phyloP scores from a whole-genome alignment of 2,329 filamentous ascomycete genomes.

The Clonostachys byssicola region DNA sequence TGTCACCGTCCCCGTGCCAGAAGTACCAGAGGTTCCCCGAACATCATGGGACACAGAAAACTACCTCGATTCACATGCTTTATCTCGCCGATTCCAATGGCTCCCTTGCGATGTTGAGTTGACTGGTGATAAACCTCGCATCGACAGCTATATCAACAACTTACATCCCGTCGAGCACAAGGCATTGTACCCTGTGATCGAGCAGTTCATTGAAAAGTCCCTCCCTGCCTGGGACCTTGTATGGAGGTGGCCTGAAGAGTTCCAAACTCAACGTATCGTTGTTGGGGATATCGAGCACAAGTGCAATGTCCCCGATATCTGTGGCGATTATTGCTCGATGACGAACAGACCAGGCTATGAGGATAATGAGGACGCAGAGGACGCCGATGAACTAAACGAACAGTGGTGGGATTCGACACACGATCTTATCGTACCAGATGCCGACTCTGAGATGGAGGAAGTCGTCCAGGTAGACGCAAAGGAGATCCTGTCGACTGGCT shows the following conservation, averaged over 20 bases:
- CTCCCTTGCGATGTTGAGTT: slow-evolving; percentile 26
- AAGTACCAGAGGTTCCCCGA: background rate
- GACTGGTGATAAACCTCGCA: slow-evolving; percentile 14
- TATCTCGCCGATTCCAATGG: slow-evolving; percentile 2
- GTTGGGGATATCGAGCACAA: no score
- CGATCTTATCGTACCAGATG: slow-evolving; percentile 7
- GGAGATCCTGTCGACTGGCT: slow-evolving; percentile 17
- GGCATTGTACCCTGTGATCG: slow-evolving; percentile 22
- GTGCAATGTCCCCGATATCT: no score
- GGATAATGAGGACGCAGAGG: slow-evolving; percentile 12
- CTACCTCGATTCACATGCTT: background rate
- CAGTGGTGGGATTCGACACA: slow-evolving; percentile 21
- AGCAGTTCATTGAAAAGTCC: slow-evolving; percentile 20
- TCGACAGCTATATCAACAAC: slow-evolving; percentile 37
- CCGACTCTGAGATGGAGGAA: slow-evolving; percentile 1
- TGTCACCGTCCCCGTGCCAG: background rate
- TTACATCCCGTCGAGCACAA: slow-evolving; percentile 22
- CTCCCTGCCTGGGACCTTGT: slow-evolving; percentile 30
- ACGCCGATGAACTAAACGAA: slow-evolving; percentile 13
- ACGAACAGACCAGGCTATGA: slow-evolving; percentile 13
- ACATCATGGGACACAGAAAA: background rate
- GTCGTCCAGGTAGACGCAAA: slow-evolving; percentile 6
- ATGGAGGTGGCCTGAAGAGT: no score
- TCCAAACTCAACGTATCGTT: no score
- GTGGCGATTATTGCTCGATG: slow-evolving; percentile 6